These are phyloP conservation scores for Craterostigma plantagineum DNA, from an alignment of 257 asterid genomes.

Conservation along the genomic window DNA sequence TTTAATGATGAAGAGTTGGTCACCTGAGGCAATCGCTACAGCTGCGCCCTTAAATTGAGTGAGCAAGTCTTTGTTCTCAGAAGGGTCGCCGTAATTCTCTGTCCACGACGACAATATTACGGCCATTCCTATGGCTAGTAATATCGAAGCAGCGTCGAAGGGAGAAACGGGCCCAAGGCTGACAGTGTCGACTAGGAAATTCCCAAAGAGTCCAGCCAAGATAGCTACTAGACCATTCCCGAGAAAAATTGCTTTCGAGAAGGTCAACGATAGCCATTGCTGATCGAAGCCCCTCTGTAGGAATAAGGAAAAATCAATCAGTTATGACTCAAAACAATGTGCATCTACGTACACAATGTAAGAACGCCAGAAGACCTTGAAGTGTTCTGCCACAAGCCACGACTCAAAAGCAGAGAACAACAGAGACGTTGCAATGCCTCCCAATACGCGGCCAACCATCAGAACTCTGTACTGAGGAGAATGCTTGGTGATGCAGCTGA, in stretches of 20 bases:
- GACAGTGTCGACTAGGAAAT: conserved; percentile 59
- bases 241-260: conserved; percentile 85
- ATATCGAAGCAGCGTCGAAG: conserved; percentile 74
- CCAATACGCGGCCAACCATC: conserved; percentile 85
- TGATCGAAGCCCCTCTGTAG: conserved; percentile 88
- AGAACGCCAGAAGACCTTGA: conserved; percentile 44
- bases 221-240: conserved; percentile 94
- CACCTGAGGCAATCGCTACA: conserved; percentile 90
- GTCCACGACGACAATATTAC: conserved; percentile 75
- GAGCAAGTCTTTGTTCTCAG: conserved; percentile 74
- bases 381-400: conserved; percentile 95
- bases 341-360: background rate
- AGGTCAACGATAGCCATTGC: conserved; percentile 96
- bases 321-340: background rate
- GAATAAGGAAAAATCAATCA: conserved; percentile 5
- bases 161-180: conserved; percentile 90
- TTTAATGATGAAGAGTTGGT: too few relatives aligned
- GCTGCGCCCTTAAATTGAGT: conserved; percentile 89
- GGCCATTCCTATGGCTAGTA: conserved; percentile 88
- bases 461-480: conserved; percentile 79
- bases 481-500: conserved; percentile 90
- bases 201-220: conserved; percentile 71
- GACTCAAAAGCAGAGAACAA: conserved; percentile 87
- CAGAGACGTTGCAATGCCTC: conserved; percentile 92
- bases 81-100: conserved; percentile 76